Base-by-base conservation (phyloP, 352 stramenopile species). In the Phytophthora capsici region DNA sequence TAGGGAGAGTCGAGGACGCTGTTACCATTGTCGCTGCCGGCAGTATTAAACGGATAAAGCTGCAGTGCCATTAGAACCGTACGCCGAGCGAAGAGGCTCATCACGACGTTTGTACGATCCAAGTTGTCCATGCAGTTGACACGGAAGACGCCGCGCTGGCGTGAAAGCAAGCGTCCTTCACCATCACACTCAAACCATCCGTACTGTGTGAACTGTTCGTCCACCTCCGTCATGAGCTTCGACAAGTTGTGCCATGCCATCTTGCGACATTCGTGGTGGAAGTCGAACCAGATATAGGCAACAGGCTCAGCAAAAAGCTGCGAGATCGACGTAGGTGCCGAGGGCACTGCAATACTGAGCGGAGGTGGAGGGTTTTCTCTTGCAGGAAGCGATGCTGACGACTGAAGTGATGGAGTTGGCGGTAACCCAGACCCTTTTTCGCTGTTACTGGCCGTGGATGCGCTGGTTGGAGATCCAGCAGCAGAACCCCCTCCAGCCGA, bases 111-210 rank as follows among this genome's bases (percentile, higher is more conserved):
- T 6, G 82, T 99, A 30, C 97, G 86, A 76, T 99, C 97, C 22
- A 99, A 78, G 69, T 97, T 98, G 84, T 99, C 97, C 92, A 99
- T 99, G 81, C 97, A 99, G 79, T 99, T 99, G 9, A 96, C 98
- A 46, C 97, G 88, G 30, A 99, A 85, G 40, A 99, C 89, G 8
- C 92, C 94, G 17, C 80, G 87, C 74, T 99, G 97, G 22, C 70
- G 82, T 49, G 62, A 84, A 8, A 81, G 45, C 16, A 91, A 61
- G 14, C 74, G 55, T 16, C 83, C 81, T 51, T 86, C 75, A 1
- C 75, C 68, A 26, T 75, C 74, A 45, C 62, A 62, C 51, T 77
- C 68, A n/a, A 78, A 80, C 52, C 75, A 91, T 28, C 75, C 74
- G 48, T 89, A 90, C 47, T 85, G 76, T 37, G 77, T 69, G 43